These are phyloP conservation scores for Cardamine occulta DNA, from an alignment of 345 rosid species.

Conservation along the genomic window DNA sequence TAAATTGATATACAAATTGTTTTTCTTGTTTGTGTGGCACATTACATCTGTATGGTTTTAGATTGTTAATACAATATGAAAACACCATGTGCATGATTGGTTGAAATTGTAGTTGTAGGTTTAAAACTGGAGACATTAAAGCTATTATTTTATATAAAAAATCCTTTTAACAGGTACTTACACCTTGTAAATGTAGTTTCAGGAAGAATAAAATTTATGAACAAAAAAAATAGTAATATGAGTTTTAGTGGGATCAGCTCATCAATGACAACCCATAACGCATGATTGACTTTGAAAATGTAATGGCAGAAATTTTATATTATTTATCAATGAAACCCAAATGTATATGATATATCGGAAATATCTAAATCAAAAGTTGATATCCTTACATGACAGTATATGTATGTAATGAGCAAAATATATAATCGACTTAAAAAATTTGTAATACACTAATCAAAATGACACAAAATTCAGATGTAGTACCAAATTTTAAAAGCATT, in stretches of 20 bases:
- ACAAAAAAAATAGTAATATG: neutral
- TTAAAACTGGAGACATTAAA: neutral
- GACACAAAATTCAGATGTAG: neutral
- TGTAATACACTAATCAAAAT: neutral
- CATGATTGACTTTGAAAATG: slow-evolving; percentile 15
- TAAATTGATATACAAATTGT: neutral
- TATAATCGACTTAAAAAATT: neutral
- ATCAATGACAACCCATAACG: slow-evolving; percentile 22
- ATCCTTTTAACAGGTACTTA: neutral
- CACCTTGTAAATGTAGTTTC: slow-evolving; percentile 9
- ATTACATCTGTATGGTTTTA: neutral
- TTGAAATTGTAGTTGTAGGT: neutral
- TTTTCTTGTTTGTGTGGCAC: neutral
- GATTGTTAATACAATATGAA: neutral
- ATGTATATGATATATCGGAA: neutral
- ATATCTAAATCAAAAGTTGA: neutral
- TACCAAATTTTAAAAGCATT: neutral
- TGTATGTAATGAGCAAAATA: neutral
- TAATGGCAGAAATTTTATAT: neutral
- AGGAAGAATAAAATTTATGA: neutral
- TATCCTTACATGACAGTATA: neutral
- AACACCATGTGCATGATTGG: slow-evolving; percentile 21
- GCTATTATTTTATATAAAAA: neutral
- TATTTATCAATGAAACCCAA: neutral
- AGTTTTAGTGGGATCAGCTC: slow-evolving; percentile 7